Percentiles rank a stretch among this genome's conserved stretches.
Conservation (phyloP, 1,284 basidiomycete species). For the Cryptococcus sp. region DNA sequence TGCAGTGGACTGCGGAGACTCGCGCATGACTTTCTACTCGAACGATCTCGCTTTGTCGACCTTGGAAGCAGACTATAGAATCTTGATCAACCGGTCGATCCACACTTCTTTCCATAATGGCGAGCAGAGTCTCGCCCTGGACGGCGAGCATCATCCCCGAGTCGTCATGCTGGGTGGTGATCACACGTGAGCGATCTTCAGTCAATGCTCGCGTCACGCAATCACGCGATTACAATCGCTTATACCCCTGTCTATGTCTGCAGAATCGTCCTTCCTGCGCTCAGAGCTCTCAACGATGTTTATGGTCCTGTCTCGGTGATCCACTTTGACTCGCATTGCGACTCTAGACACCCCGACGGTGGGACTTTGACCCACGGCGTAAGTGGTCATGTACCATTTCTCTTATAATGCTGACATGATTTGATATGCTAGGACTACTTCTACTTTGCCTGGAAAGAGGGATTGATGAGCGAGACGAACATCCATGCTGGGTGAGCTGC, state of each 20-base stretch:
- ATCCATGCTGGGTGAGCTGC: constrained; percentile 65
- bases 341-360: constrained; percentile 14
- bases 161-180: constrained; percentile 51
- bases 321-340: constrained; percentile 34
- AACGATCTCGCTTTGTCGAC: constrained; percentile 56
- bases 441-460: constrained; percentile 69
- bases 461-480: constrained; percentile 64
- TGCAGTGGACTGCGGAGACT: constrained; percentile 78
- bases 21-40: constrained; percentile 69
- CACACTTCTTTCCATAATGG: constrained; percentile 47
- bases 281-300: constrained; percentile 47
- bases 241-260: not conserved
- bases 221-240: not conserved
- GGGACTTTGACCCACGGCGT: constrained; percentile 9
- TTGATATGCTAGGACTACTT: constrained; percentile 62
- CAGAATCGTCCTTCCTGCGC: constrained; percentile 52
- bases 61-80: constrained; percentile 36
- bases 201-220: not conserved
- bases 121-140: constrained; percentile 57
- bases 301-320: constrained; percentile 53
- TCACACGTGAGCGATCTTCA: constrained; percentile 32
- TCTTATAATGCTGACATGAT: constrained; percentile 1
- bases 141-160: constrained; percentile 50
- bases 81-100: constrained; percentile 14
- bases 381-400: not conserved